phyloP scores from a whole-genome alignment of 2,329 filamentous ascomycete genomes.

The Colletotrichum aenigma region DNA sequence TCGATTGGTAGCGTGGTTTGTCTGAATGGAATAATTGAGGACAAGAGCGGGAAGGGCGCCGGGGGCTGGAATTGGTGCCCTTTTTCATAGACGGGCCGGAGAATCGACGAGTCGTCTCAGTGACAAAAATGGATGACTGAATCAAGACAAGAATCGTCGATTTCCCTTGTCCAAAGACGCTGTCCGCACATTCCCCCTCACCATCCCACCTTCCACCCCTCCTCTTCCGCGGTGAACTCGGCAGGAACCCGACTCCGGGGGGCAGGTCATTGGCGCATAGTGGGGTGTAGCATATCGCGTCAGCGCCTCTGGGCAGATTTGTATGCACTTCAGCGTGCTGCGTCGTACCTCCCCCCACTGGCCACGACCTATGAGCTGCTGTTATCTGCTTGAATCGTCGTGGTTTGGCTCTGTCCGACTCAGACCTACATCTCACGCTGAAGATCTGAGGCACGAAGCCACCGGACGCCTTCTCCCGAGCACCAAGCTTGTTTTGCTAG shows the following conservation, averaged over 20 bases:
- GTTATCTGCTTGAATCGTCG: background rate
- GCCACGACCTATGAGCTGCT: background rate
- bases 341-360: background rate
- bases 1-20: background rate
- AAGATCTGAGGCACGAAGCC: constrained; percentile 4
- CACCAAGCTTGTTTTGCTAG: constrained; percentile 4
- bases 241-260: constrained; percentile 4
- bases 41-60: background rate
- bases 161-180: background rate
- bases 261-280: background rate
- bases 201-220: constrained; percentile 9
- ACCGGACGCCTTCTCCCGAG: background rate
- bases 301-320: constrained; percentile 1
- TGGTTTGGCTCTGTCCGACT: background rate
- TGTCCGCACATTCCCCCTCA: background rate
- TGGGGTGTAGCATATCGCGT: constrained; percentile 6
- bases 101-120: background rate
- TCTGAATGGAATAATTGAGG: background rate
- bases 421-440: background rate
- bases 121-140: constrained; percentile 8
- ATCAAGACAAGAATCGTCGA: constrained; percentile 2
- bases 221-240: constrained; percentile 3
- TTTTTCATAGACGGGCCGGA: background rate
- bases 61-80: background rate
- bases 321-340: background rate